Conservation (phyloP, 202 grass and related monocot genomes). For the Alloteropsis angusta region DNA sequence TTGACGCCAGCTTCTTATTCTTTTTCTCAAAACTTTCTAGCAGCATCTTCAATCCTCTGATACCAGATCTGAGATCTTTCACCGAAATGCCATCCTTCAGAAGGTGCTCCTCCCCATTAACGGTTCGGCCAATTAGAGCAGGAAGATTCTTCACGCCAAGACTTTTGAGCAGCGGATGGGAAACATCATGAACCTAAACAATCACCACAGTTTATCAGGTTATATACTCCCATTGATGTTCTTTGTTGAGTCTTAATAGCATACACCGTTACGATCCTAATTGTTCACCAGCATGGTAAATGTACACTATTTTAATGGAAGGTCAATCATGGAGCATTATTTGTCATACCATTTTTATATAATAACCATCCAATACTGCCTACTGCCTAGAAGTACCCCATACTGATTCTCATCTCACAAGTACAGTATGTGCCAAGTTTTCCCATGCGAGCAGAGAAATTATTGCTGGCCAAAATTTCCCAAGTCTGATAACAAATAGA, state of each 20-base stretch:
- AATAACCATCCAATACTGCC: not conserved
- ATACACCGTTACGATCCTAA: not conserved
- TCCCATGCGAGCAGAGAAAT: not conserved
- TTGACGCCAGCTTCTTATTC: conserved; percentile 53
- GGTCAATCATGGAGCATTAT: not conserved
- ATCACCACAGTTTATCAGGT: conserved; percentile 7
- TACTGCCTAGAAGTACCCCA: not conserved
- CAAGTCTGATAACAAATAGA: not conserved
- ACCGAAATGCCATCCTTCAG: conserved; percentile 68
- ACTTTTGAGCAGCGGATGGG: conserved; percentile 56
- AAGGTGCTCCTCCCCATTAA: conserved; percentile 55
- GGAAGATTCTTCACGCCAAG: conserved; percentile 61
- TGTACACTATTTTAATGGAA: not conserved
- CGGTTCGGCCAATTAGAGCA: conserved; percentile 44
- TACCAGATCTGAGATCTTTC: conserved; percentile 73
- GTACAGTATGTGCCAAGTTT: not conserved
- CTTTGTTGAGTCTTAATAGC: not conserved
- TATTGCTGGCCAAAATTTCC: not conserved
- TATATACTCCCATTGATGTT: not conserved
- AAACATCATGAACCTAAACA: conserved; percentile 57
- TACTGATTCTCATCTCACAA: not conserved
- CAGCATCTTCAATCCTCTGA: conserved; percentile 50
- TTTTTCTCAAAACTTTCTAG: conserved; percentile 80
- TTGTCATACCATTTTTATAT: not conserved
- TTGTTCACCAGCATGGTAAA: not conserved